Percentiles rank a stretch among this genome's conserved stretches.
Evolutionary conservation across 169 alveolate species (phyloP).

Genomic region (Cryptosporidium meleagridis): DNA sequence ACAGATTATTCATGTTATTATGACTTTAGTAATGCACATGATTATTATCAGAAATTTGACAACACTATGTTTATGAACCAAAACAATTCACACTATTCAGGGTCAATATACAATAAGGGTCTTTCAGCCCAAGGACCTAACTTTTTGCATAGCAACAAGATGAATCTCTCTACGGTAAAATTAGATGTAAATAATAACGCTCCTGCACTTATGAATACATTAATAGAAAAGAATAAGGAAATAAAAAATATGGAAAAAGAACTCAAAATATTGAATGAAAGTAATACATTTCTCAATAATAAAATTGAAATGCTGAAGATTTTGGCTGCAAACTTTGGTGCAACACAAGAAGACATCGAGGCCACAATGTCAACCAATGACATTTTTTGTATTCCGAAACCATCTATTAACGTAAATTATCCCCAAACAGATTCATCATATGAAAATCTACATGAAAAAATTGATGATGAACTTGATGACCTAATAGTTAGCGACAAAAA

Average conservation of each 20-base stretch:
- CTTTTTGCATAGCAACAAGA: conserved; percentile 48
- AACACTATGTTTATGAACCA: neutral
- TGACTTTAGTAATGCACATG: neutral
- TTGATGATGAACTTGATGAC: conserved; percentile 36
- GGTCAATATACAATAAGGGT: conserved; percentile 40
- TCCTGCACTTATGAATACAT: conserved; percentile 57
- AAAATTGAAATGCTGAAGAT: conserved; percentile 59
- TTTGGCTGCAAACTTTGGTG: conserved; percentile 71
- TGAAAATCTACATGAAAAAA: conserved; percentile 40
- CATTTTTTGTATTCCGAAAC: conserved; percentile 50
- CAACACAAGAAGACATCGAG: conserved; percentile 61
- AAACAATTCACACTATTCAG: neutral
- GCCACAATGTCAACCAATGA: conserved; percentile 64
- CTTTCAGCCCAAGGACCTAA: conserved; percentile 73
- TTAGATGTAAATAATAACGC: conserved; percentile 58
- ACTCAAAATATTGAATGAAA: conserved; percentile 29
- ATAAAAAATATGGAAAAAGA: conserved; percentile 54
- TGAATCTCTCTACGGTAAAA: conserved; percentile 50
- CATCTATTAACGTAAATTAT: conserved; percentile 26
- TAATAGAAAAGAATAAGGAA: conserved; percentile 58
- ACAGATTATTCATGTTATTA: conserved; percentile 11
- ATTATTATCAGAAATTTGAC: conserved; percentile 1
- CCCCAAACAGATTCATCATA: conserved; percentile 52
- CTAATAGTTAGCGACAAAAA: neutral
- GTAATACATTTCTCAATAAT: conserved; percentile 32